Evolutionary conservation across 352 stramenopile species (phyloP).

Genomic region (Halophytophthora polymorphica): DNA sequence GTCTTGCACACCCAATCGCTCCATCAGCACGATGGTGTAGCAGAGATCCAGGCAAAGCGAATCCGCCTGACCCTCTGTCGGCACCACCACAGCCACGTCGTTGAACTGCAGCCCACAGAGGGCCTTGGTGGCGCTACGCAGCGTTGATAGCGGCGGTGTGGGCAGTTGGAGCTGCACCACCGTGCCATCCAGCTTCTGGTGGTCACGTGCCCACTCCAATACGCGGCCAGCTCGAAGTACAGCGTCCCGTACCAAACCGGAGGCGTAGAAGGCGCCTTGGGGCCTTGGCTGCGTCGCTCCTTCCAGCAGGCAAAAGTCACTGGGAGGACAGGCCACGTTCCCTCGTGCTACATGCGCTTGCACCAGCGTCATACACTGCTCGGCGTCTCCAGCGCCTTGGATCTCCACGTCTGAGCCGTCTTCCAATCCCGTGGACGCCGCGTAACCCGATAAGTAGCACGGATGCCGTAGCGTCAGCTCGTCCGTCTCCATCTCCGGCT

Average conservation of each 20-base stretch:
- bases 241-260: constrained; percentile 28
- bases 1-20: constrained; percentile 52
- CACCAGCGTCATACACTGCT: constrained; percentile 43
- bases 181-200: not conserved
- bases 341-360: constrained; percentile 35
- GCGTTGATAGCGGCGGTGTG: constrained; percentile 32
- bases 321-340: constrained; percentile 50
- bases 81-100: constrained; percentile 3
- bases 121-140: constrained; percentile 32
- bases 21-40: constrained; percentile 56
- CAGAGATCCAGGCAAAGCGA: constrained; percentile 59
- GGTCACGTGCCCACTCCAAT: constrained; percentile 22
- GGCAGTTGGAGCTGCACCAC: constrained; percentile 38
- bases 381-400: constrained; percentile 37
- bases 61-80: constrained; percentile 1
- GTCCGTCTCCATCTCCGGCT: not conserved
- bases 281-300: constrained; percentile 42
- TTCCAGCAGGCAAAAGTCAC: constrained; percentile 51
- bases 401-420: constrained; percentile 23
- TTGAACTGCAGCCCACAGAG: constrained; percentile 36
- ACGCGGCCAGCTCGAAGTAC: constrained; percentile 28
- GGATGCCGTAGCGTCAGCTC: constrained; percentile 32
- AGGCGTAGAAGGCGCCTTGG: constrained; percentile 46
- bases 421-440: constrained; percentile 1
- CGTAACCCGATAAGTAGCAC: constrained; percentile 37